Base-by-base conservation (phyloP, 1,139 yeast species). In the Taphrina deformans region DNA sequence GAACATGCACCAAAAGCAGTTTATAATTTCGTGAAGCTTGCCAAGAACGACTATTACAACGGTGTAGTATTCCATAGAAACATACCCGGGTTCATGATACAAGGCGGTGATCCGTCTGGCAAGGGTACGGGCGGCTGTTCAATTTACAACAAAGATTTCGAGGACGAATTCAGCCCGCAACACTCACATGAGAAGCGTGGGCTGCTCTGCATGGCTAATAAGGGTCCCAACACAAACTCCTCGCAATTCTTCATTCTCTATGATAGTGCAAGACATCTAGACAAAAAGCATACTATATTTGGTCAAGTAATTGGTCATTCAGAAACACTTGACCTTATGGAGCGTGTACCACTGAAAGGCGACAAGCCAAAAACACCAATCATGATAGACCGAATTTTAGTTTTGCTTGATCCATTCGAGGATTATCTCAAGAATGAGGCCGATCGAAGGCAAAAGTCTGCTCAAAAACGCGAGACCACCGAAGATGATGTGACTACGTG, bases 241-340 rank as follows among this genome's bases (percentile, higher is more conserved):
- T 85, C 92, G 0, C 96, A 89, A 73, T 90, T 91, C 72, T 90
- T 89, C 73, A 86, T 91, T 59, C 85, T 89, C 2, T 86, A 92
- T 0, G 81, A 79, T 62, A 82, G 90, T 0, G 83, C 86, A 21
- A 87, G 89, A 0, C 96, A 90, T 74, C 77, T 91, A 62, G 84
- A 82, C 51, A 88, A 89, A 0, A 87, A 86, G 70, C 93, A 89
- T 72, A 81, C 93, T 0, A 85, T 89, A 0, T 87, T 91, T 76
- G 97, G 97, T 0, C 79, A 75, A 67, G 95, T 90, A 64, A 79
- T 83, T 66, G 93, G 88, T 60, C 96, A 96, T 72, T 80, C 80
- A 77, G 91, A 88, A 71, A 78, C 89, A 70, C 87, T 89, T 73
- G 85, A 86, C 80, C 82, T 83, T 75, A 79, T 91, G 73, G 97